phyloP scores from a whole-genome alignment of 2,329 filamentous ascomycete species.

The Fusarium fracticaudum region DNA sequence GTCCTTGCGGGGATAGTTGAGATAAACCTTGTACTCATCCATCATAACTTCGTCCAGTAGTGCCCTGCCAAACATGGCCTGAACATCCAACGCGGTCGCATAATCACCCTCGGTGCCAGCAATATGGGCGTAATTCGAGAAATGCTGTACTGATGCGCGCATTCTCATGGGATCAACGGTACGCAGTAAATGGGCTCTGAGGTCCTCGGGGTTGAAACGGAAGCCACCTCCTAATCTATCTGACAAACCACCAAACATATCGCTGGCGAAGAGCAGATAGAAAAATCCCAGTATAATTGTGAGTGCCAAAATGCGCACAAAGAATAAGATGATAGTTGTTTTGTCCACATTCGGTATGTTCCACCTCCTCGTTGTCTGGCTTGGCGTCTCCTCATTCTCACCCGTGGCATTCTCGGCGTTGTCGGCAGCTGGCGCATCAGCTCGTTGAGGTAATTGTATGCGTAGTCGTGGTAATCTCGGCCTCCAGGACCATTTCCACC shows the following conservation, averaged over 20 bases:
- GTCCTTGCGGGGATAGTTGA: constrained; percentile 85
- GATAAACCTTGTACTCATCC: constrained; percentile 86
- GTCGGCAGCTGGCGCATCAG: constrained; percentile 40
- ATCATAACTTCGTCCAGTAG: constrained; percentile 79
- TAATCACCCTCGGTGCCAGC: constrained; percentile 95
- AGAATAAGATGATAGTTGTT: constrained; percentile 64
- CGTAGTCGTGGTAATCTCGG: constrained; percentile 62
- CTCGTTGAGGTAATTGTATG: constrained; percentile 57
- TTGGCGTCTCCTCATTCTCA: constrained; percentile 42
- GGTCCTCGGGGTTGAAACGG: constrained; percentile 81
- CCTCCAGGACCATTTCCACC: constrained; percentile 66
- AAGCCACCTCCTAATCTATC: constrained; percentile 72
- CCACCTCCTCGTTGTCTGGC: constrained; percentile 37
- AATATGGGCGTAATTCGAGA: constrained; percentile 87
- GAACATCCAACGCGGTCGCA: constrained; percentile 84
- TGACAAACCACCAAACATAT: constrained; percentile 77
- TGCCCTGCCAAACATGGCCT: constrained; percentile 77
- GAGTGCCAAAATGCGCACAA: constrained; percentile 79
- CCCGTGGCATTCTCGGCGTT: constrained; percentile 40
- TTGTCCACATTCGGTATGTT: constrained; percentile 53
- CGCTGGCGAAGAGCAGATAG: constrained; percentile 86
- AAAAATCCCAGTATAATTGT: constrained; percentile 79
- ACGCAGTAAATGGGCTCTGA: constrained; percentile 78
- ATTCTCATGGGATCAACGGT: constrained; percentile 76
- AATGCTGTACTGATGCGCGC: constrained; percentile 77